phyloP scores from a whole-genome alignment of 129 eudicot species.

The Logfia minima region DNA sequence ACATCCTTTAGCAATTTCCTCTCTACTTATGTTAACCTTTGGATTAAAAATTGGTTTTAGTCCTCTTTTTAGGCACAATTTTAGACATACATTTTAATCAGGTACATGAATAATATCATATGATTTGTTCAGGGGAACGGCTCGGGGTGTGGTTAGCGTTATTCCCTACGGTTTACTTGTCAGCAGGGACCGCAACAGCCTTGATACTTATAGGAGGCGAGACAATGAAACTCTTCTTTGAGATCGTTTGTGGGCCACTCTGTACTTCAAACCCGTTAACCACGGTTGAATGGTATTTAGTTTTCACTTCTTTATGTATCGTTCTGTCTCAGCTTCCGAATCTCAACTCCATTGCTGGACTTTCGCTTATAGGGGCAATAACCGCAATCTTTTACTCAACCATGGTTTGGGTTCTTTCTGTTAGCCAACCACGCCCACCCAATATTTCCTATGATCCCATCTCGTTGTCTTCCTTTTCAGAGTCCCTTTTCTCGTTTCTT shows the following conservation, averaged over 20 bases:
- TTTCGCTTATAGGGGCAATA: conserved; percentile 64
- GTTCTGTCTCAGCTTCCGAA: conserved; percentile 75
- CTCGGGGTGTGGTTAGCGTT: conserved; percentile 56
- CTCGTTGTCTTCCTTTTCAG: conserved; percentile 43
- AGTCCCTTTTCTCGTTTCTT: conserved; percentile 43
- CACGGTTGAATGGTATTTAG: conserved; percentile 59
- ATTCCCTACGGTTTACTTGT: conserved; percentile 65
- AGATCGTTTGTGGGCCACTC: conserved; percentile 39
- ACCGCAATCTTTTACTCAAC: conserved; percentile 67
- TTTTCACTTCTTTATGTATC: conserved; percentile 59
- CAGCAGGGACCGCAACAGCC: conserved; percentile 73
- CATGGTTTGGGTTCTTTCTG: conserved; percentile 62
- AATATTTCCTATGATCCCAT: conserved; percentile 48
- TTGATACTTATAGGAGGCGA: conserved; percentile 73
- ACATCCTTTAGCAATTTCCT: no score
- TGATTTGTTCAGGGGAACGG: conserved; percentile 52
- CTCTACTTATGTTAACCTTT: no score
- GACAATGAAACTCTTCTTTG: conserved; percentile 56
- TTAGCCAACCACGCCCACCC: conserved; percentile 44
- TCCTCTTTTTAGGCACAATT: background rate
- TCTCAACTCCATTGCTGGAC: conserved; percentile 71
- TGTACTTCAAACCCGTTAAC: conserved; percentile 45
- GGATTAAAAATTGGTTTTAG: no score
- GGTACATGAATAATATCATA: background rate
- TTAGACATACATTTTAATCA: background rate